Evolutionary conservation across 1,284 basidiomycete species (phyloP), one percentile per base, ranked within the genome.

Genomic region (Boletus sp.): DNA sequence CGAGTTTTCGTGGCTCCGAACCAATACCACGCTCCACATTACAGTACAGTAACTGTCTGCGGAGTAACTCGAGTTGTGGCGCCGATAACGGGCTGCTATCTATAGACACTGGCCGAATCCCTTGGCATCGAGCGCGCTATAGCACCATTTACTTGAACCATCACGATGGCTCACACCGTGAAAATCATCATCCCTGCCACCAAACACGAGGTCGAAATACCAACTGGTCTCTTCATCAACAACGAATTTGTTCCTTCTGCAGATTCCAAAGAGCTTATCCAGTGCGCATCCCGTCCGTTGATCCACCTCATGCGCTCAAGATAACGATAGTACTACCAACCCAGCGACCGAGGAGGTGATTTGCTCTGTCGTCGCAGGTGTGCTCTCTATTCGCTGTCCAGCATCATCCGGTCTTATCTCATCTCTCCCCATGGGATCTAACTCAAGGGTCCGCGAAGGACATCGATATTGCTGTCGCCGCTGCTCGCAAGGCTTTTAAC

Each of bases 181-280:
- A 65, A 59, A 34, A 53, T 80, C 30, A 55, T 61, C 40, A 55
- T 80, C 46, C 65, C 70, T n/a, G 55, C 64, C 34, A 61, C 70
- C 10, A 64, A 76, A 51, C 80, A 77, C 63, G 71, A 72, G 59
- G 70, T 91, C 48, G 72, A 72, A 26, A 73, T 91, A 27, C 83
- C 82, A 14, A 91, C 88, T 4, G 91, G 91, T 27, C 78, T 95
- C 35, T 95, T 94, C 75, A 95, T 96, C 69, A 84, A 91, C 74
- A 91, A 92, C 67, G 75, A 90, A 62, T 94, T 91, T 57, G 86
- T 91, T 25, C 65, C 77, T 12, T 87, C 82, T 9, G 72, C 75
- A 20, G 82, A 86, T 57, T 81, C 78, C 27, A 64, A 71, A 19
- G 81, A 84, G 47, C 65, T 70, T 42, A 77, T 86, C 60, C 62